phyloP scores from a whole-genome alignment of 2,329 filamentous ascomycete species.

The Aspergillus vadensis region DNA sequence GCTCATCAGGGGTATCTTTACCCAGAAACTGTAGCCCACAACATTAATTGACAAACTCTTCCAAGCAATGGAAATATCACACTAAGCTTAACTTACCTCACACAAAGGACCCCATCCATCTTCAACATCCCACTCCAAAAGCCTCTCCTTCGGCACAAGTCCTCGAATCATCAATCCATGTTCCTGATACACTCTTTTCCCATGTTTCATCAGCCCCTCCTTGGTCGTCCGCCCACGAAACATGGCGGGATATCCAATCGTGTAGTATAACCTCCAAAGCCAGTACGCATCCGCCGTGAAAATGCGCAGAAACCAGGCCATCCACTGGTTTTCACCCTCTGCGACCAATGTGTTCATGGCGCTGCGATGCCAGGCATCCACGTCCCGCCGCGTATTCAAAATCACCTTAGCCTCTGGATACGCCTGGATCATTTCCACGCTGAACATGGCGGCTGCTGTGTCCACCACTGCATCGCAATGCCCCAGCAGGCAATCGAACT shows the following conservation, averaged over 20 bases:
- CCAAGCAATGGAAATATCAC: background rate
- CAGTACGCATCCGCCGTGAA: conserved; percentile 24
- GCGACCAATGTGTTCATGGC: conserved; percentile 22
- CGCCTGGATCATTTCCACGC: conserved; percentile 35
- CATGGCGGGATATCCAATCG: conserved; percentile 19
- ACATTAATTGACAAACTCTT: background rate
- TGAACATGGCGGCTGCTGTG: conserved; percentile 35
- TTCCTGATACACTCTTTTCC: conserved; percentile 13
- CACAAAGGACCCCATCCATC: conserved; percentile 35
- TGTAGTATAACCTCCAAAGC: conserved; percentile 21
- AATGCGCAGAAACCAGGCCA: conserved; percentile 17
- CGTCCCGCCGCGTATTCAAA: conserved; percentile 18
- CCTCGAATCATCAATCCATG: conserved; percentile 19
- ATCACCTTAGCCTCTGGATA: conserved; percentile 36
- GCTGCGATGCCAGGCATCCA: conserved; percentile 21
- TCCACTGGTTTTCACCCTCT: conserved; percentile 16
- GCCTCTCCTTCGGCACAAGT: conserved; percentile 18
- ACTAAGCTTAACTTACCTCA: background rate
- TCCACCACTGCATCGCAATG: conserved; percentile 36
- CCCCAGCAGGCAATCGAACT: conserved; percentile 37
- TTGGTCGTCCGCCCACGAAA: conserved; percentile 13
- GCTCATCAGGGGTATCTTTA: background rate
- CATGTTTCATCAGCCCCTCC: conserved; percentile 8
- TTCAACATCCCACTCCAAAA: conserved; percentile 31
- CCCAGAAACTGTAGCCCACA: background rate